Evolutionary conservation across 129 eudicot genomes (phyloP).

Genomic region (Cynara cardunculus): DNA sequence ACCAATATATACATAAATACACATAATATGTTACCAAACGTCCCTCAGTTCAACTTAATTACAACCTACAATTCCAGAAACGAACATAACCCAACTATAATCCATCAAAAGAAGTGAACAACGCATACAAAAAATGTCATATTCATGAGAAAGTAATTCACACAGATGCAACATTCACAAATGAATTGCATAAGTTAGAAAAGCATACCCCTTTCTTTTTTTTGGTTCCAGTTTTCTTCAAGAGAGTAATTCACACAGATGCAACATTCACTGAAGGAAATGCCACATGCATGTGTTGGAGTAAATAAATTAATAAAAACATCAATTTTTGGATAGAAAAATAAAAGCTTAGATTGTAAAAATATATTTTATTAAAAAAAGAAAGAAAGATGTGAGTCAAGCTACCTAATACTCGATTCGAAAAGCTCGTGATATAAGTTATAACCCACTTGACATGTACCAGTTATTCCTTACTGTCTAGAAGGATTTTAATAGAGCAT

Average conservation of each 20-base stretch:
- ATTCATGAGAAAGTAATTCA: background rate
- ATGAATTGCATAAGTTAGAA: background rate
- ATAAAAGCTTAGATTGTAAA: too few species aligned
- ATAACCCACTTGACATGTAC: too few species aligned
- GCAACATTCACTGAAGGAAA: too few species aligned
- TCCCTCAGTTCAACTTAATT: constrained; percentile 8
- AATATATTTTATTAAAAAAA: too few species aligned
- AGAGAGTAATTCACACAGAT: too few species aligned
- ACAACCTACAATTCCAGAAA: constrained; percentile 54
- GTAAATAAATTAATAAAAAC: too few species aligned
- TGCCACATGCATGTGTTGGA: too few species aligned
- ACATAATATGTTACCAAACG: background rate
- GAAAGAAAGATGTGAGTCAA: too few species aligned
- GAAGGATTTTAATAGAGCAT: background rate
- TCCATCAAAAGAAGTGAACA: background rate
- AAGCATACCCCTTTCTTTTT: constrained; percentile 71
- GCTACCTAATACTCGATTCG: too few species aligned
- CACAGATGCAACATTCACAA: background rate
- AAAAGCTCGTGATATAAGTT: too few species aligned
- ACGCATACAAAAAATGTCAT: background rate
- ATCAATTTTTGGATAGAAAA: too few species aligned
- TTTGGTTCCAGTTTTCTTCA: constrained; percentile 74
- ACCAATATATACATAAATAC: background rate
- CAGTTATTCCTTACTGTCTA: background rate
- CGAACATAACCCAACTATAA: background rate